Percentiles rank a stretch among this genome's conserved stretches.
Evolutionary conservation across 2,329 filamentous ascomycete species (phyloP).

Genomic region (Raffaelea ambrosiae): DNA sequence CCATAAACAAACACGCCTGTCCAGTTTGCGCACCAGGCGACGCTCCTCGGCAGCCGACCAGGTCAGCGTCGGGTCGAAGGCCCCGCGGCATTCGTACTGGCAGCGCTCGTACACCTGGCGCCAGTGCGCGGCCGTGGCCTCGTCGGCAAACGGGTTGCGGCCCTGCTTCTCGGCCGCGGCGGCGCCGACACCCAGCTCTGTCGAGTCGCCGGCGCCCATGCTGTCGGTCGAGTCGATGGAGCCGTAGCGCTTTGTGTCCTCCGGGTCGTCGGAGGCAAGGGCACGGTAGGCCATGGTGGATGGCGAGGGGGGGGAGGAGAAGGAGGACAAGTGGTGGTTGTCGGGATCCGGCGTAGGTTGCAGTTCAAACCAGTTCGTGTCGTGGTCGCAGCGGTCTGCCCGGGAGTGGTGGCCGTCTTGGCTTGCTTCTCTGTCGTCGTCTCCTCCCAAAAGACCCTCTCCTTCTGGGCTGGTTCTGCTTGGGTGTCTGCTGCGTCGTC

Average conservation of each 20-base stretch:
- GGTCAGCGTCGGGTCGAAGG: constrained; percentile 42
- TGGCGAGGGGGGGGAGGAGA: background rate
- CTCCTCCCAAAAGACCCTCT: no score
- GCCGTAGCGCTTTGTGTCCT: background rate
- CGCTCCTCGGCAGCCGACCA: constrained; percentile 47
- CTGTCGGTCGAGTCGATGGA: background rate
- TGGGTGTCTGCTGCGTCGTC: no score
- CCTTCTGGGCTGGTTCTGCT: no score
- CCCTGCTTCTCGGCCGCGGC: background rate
- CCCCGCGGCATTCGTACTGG: constrained; percentile 44
- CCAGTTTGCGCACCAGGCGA: constrained; percentile 38
- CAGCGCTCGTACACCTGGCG: constrained; percentile 23
- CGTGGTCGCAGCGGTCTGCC: no score
- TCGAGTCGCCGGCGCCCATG: background rate
- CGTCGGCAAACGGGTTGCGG: constrained; percentile 23
- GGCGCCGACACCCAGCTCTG: constrained; percentile 5
- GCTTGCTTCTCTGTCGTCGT: no score
- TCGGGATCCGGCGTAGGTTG: background rate
- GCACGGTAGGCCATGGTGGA: background rate
- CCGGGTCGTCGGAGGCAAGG: background rate
- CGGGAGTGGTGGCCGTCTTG: no score
- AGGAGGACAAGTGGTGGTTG: no score
- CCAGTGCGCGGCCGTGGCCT: constrained; percentile 22
- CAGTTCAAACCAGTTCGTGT: no score
- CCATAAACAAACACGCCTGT: constrained; percentile 31